A percentile compares a stretch with the other conserved stretches of the same genome.
Conservation (phyloP, 352 stramenopile genomes). For the Phytopythium mirpurense region DNA sequence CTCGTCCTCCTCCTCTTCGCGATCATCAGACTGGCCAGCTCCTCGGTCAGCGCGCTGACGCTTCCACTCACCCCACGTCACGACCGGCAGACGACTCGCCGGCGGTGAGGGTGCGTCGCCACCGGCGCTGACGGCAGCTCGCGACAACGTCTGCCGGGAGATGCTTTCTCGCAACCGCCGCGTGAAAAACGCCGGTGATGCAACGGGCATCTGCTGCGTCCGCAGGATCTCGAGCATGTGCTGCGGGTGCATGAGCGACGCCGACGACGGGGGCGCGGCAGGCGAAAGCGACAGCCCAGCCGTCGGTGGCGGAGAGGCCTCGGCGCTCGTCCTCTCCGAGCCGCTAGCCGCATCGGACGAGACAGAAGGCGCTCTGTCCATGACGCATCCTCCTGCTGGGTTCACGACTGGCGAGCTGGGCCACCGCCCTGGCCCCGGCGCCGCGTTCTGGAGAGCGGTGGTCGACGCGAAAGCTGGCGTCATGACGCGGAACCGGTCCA, state of each 20-base stretch:
- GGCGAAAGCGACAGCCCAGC: background rate
- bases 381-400: slow-evolving; percentile 3
- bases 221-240: slow-evolving; percentile 74
- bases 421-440: background rate
- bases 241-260: slow-evolving; percentile 37
- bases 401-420: background rate
- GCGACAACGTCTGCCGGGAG: slow-evolving; percentile 8
- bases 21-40: background rate
- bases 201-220: slow-evolving; percentile 62
- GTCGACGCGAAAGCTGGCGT: slow-evolving; percentile 37
- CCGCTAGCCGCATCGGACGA: background rate
- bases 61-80: slow-evolving; percentile 39
- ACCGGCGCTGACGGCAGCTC: background rate
- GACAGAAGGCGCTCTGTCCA: background rate
- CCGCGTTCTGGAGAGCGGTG: background rate
- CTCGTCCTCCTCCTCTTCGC: slow-evolving; percentile 18
- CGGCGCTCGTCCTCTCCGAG: background rate
- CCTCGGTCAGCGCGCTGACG: slow-evolving; percentile 12
- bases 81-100: slow-evolving; percentile 25
- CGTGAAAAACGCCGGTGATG: slow-evolving; percentile 49
- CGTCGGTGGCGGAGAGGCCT: background rate
- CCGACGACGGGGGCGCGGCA: slow-evolving; percentile 3
- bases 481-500: slow-evolving; percentile 59
- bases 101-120: background rate
- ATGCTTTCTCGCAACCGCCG: slow-evolving; percentile 26